Base-by-base conservation (phyloP, 2,329 filamentous ascomycete species). In the Rachicladosporium sp. region DNA sequence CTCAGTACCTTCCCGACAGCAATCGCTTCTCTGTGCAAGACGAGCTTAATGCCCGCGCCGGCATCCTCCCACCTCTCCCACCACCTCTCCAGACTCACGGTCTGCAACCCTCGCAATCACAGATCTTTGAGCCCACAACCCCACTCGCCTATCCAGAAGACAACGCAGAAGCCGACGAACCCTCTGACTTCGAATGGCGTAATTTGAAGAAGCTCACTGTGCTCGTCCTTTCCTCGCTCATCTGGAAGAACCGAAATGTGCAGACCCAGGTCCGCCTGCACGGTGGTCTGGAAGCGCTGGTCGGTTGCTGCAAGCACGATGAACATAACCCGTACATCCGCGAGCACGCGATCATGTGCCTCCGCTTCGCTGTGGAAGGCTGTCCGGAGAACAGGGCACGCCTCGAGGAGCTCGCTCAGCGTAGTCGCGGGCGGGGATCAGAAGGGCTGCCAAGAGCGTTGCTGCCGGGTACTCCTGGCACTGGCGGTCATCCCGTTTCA, bases 141-240 rank as follows among this genome's bases (percentile, higher is more conserved):
- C 58, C 58, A 6, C 49, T 58, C 10, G 53, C 55, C 3, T 59
- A 59, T 53, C 42, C 55, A 8, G 67, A 69, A 44, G 57, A 73
- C 42, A 19, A 19, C 15, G 15, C 15, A 19, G 54, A 55, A 69
- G 69, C 73, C 42, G 74, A 78, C 48, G 75, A 80, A 49, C 76
- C 76, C 0, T 73, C 71, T 0, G 75, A 78, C 48, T 80, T 80
- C 43, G 76, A 80, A 57, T 80, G 76, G 76, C 82, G 64, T 62
- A 93, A 91, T 40, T 80, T 95, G 52, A 96, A 96, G 65, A 91
- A 87, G 36, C 78, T 94, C 43, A 87, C 93, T 32, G 82, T 96
- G 8, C 80, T 91, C 37, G 91, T 95, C 29, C 74, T 96, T 8
- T 88, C 85, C 0, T 86, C 82, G 0, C 74, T 96, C 0, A 78